Conservation (phyloP, 768 basidiomycete genomes). For the Albatrellus ellisii region DNA sequence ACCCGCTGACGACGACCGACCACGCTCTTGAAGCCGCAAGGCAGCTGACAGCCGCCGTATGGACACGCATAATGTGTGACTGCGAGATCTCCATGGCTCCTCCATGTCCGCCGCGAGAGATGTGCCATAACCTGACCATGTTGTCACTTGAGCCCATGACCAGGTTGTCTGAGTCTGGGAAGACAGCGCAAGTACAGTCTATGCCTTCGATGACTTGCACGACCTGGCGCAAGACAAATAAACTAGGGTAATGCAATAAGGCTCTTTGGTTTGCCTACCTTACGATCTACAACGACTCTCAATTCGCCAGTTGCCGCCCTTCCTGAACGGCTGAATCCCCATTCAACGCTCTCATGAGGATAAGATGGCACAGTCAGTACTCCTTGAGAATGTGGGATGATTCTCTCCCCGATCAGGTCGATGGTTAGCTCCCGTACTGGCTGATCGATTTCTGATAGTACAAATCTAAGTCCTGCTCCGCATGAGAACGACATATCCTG, state of each 20-base stretch:
- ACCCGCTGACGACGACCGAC: constrained; percentile 76
- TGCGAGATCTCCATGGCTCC: constrained; percentile 21
- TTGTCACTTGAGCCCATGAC: constrained; percentile 75
- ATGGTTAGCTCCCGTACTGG: constrained; percentile 40
- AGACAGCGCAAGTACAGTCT: constrained; percentile 59
- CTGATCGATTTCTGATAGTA: constrained; percentile 25
- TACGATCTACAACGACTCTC: constrained; percentile 47
- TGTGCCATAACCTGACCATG: constrained; percentile 74
- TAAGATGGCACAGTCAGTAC: constrained; percentile 42
- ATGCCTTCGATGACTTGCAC: constrained; percentile 70
- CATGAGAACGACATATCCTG: constrained; percentile 1
- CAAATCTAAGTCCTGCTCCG: not conserved
- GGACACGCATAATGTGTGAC: constrained; percentile 71
- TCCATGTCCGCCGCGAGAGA: constrained; percentile 27
- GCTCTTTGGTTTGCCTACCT: constrained; percentile 25
- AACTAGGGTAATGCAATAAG: constrained; percentile 2
- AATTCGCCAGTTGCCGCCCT: constrained; percentile 36
- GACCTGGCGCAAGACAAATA: constrained; percentile 27
- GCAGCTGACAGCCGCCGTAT: constrained; percentile 52
- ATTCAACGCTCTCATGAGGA: constrained; percentile 59
- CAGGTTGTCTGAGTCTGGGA: constrained; percentile 60
- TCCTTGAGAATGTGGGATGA: constrained; percentile 50
- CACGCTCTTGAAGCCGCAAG: constrained; percentile 68
- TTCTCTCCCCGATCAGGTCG: constrained; percentile 44
- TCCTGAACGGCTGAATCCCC: constrained; percentile 31